Evolutionary conservation across 2,329 filamentous ascomycete species (phyloP), one percentile per base, ranked within the genome.

Genomic region (Colletotrichum liriopes): DNA sequence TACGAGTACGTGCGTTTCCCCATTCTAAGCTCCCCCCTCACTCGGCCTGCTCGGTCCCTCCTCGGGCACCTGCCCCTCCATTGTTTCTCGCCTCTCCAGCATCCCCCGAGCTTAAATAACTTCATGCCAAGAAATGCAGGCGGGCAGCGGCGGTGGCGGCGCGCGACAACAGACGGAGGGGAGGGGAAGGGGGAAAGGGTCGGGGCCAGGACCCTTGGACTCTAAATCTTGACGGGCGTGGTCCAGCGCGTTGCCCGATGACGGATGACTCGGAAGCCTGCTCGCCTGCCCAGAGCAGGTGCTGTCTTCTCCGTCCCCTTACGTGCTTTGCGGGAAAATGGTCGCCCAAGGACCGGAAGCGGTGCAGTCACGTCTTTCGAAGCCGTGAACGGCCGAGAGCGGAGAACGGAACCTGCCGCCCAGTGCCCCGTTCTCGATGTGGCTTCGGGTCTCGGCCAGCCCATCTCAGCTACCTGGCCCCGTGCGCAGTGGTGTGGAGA

Each of bases 381-480:
- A 14, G n/a, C 45, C 60, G 60, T 45, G 35, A 62, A 62, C 60
- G 45, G 60, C 32, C 20, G 26, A 51, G 32, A 37, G 43, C 32
- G 32, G 59, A 23, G 14, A 39, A 23, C 32, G 45, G 45, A 37
- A 32, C 32, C 45, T 37, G n/a, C n/a, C 45, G 45, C 37, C 45
- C 55, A 58, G 35, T 26, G 55, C 9, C 8, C 62, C 23, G 35
- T 61, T 9, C 52, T 66, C 43, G 54, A 51, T 39, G 59, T 61
- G 41, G 64, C 64, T 51, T 47, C 43, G 51, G 41, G n/a, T 41
- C 64, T 67, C 43, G 64, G 32, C 56, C 29, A 58, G 41, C 39
- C 58, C 29, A 49, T 32, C 39, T 16, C n/a, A 59, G 35, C 64
- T 43, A 43, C 35, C 43, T 39, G 51, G 18, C n/a, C 45, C 23